phyloP scores from a whole-genome alignment of 2,329 filamentous ascomycete genomes.

The Aspergillus quadrilineatus region DNA sequence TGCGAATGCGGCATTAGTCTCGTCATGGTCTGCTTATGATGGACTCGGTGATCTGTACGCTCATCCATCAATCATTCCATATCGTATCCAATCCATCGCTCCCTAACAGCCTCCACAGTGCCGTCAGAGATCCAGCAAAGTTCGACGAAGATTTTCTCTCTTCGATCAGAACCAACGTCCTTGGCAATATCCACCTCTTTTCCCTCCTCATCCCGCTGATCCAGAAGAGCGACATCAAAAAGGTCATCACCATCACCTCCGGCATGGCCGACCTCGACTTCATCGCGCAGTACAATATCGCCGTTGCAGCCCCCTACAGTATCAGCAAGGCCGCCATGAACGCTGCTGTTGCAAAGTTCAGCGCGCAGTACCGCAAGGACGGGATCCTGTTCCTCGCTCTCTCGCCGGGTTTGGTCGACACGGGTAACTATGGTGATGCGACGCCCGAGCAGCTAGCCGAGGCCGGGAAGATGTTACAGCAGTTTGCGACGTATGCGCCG shows the following conservation, averaged over 20 bases:
- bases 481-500: background rate
- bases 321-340: slow-evolving; percentile 57
- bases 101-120: background rate
- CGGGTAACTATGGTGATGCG: slow-evolving; percentile 17
- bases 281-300: slow-evolving; percentile 38
- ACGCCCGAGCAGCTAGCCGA: background rate
- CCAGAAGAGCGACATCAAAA: slow-evolving; percentile 52
- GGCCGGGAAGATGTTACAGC: background rate
- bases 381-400: slow-evolving; percentile 55
- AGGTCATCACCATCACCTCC: slow-evolving; percentile 53
- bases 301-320: slow-evolving; percentile 43
- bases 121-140: background rate
- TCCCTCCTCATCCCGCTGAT: slow-evolving; percentile 56
- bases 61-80: background rate
- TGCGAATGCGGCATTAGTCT: slow-evolving; percentile 49
- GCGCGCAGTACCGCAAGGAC: slow-evolving; percentile 48
- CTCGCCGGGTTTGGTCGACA: slow-evolving; percentile 54
- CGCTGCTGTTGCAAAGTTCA: slow-evolving; percentile 54
- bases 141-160: background rate
- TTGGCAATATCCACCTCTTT: slow-evolving; percentile 54
- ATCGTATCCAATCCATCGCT: no score
- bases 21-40: slow-evolving; percentile 28
- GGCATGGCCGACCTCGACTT: slow-evolving; percentile 52
- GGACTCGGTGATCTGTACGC: slow-evolving; percentile 43
- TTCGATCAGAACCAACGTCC: slow-evolving; percentile 27